A percentile compares a stretch with the other conserved stretches of the same genome.
These are phyloP conservation scores for Marchantia paleacea DNA, from an alignment of 225 moss, liverwort and hornwort genomes.

Conservation along the genomic window DNA sequence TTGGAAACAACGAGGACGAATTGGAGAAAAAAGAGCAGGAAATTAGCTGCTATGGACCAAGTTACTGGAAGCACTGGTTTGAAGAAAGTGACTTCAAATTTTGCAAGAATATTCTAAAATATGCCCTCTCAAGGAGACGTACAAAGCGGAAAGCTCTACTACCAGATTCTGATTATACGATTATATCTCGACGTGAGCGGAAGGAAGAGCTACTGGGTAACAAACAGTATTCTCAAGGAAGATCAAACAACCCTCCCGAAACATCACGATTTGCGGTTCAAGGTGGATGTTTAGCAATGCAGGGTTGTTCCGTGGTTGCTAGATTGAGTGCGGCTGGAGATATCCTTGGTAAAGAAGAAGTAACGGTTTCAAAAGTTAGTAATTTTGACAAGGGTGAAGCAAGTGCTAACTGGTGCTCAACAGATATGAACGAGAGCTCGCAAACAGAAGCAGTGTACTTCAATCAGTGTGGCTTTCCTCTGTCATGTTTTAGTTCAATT, in stretches of 20 bases:
- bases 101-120: slow-evolving; percentile 20
- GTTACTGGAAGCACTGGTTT: slow-evolving; percentile 72
- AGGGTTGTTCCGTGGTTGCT: not conserved
- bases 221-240: not conserved
- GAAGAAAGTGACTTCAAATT: slow-evolving; percentile 37
- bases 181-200: not conserved
- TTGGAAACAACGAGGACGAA: not conserved
- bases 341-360: not conserved
- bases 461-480: slow-evolving; percentile 7
- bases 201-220: not conserved
- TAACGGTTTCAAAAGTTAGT: not conserved
- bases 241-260: not conserved
- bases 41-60: slow-evolving; percentile 57
- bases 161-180: not conserved
- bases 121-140: slow-evolving; percentile 19
- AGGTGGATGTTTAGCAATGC: not conserved
- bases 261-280: not conserved
- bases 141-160: not conserved
- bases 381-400: not conserved
- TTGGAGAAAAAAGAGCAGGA: slow-evolving; percentile 36
- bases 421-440: not conserved
- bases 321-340: not conserved
- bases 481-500: slow-evolving; percentile 21
- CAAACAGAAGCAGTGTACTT: slow-evolving; percentile 9
- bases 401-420: not conserved